Percentiles rank a stretch among this genome's conserved stretches.
Conservation (phyloP, 805 yeast genomes). For the Saturnispora halmiae region DNA sequence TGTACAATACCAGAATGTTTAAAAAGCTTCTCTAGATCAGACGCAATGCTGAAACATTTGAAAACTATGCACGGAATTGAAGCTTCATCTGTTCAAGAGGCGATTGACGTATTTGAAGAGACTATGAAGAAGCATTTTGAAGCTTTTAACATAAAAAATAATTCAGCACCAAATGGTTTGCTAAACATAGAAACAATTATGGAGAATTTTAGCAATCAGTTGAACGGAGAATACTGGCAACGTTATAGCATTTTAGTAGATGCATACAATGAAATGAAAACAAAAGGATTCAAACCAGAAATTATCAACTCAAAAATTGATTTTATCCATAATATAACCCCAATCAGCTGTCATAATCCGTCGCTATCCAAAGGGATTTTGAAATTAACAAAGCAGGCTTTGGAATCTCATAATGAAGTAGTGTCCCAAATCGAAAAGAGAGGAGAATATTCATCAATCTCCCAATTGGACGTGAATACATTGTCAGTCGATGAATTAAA, state of each 20-base stretch:
- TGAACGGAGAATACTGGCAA: constrained; percentile 5
- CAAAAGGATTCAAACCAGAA: not conserved
- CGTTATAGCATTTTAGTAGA: constrained; percentile 13
- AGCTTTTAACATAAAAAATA: constrained; percentile 9
- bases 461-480: constrained; percentile 13
- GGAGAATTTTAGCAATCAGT: constrained; percentile 3
- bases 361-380: constrained; percentile 9
- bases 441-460: constrained; percentile 6
- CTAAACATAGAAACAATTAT: constrained; percentile 8
- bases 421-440: constrained; percentile 4
- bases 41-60: constrained; percentile 57
- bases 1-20: constrained; percentile 63
- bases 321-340: constrained; percentile 12
- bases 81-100: constrained; percentile 18
- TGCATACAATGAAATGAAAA: constrained; percentile 11
- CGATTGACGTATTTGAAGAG: constrained; percentile 15
- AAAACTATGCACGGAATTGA: constrained; percentile 50
- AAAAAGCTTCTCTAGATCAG: constrained; percentile 47
- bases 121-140: constrained; percentile 1
- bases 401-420: constrained; percentile 8
- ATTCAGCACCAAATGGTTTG: constrained; percentile 5
- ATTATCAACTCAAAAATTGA: constrained; percentile 9
- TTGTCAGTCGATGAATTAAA: constrained; percentile 15
- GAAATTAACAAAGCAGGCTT: constrained; percentile 8
- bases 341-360: not conserved